These are phyloP conservation scores for Halteria grandinella DNA, from an alignment of 73 alveolate species.

Conservation along the genomic window DNA sequence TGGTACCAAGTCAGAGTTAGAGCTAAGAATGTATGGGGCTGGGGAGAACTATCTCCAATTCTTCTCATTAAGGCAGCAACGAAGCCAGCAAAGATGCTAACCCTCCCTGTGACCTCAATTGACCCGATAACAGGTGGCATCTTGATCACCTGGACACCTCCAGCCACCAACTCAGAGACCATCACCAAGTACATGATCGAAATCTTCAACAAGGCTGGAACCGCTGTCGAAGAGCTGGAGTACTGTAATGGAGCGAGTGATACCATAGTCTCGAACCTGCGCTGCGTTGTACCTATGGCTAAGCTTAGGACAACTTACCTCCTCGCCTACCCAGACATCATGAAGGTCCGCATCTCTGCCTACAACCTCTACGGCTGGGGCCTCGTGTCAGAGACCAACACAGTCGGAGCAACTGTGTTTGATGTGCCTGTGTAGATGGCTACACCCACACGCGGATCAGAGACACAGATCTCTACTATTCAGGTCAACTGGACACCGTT, in stretches of 20 bases:
- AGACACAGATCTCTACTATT: neutral
- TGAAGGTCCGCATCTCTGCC: slow-evolving; percentile 14
- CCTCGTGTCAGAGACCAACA: slow-evolving; percentile 11
- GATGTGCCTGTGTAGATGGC: slow-evolving; percentile 5
- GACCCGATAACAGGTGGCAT: slow-evolving; percentile 63
- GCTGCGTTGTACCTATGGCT: slow-evolving; percentile 38
- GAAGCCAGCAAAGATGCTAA: slow-evolving; percentile 37
- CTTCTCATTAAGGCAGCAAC: slow-evolving; percentile 32
- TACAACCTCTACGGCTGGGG: slow-evolving; percentile 34
- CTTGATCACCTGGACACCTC: slow-evolving; percentile 23
- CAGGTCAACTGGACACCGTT: slow-evolving; percentile 23
- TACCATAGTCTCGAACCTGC: neutral
- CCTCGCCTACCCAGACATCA: neutral
- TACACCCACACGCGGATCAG: slow-evolving; percentile 1
- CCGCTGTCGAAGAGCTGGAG: neutral
- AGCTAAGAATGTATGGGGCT: slow-evolving; percentile 53
- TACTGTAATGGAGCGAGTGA: slow-evolving; percentile 38
- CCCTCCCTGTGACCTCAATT: slow-evolving; percentile 40
- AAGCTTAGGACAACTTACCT: slow-evolving; percentile 15
- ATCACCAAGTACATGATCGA: slow-evolving; percentile 39
- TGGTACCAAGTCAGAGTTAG: slow-evolving; percentile 39
- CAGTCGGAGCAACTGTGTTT: slow-evolving; percentile 41
- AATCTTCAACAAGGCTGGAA: neutral
- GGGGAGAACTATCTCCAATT: slow-evolving; percentile 41
- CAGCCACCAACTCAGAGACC: slow-evolving; percentile 38